phyloP scores from a whole-genome alignment of 83 land plant genomes.

The Picea mariana region DNA sequence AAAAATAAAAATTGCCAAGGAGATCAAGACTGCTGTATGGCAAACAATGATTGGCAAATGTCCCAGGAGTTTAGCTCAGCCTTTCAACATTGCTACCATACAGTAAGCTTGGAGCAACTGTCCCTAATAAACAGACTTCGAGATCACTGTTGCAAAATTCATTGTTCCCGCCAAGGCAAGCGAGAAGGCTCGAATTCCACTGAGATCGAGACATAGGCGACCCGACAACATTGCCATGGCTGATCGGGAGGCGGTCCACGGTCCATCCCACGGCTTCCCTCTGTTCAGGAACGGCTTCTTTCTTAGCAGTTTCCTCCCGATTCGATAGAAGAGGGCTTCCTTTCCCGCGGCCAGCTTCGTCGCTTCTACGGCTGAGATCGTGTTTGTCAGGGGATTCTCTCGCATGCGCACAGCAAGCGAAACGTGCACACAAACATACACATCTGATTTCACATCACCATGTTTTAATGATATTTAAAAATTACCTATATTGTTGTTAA shows the following conservation, averaged over 20 bases:
- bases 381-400: background rate
- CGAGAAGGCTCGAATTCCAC: conserved; percentile 60
- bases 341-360: background rate
- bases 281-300: background rate
- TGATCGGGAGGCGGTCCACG: conserved; percentile 59
- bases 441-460: too few species aligned
- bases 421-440: too few species aligned
- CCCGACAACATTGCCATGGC: conserved; percentile 46
- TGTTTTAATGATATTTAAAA: too few species aligned
- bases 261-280: conserved; percentile 31
- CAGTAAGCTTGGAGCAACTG: conserved; percentile 78
- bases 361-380: background rate
- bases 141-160: conserved; percentile 90
- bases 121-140: conserved; percentile 93
- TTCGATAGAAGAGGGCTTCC: background rate
- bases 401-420: too few species aligned
- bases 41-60: conserved; percentile 75
- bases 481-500: too few species aligned
- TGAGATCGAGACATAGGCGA: conserved; percentile 50
- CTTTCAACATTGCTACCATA: conserved; percentile 87
- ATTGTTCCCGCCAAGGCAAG: conserved; percentile 78
- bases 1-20: conserved; percentile 69
- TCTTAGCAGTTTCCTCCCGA: conserved; percentile 21
- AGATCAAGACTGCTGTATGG: conserved; percentile 69
- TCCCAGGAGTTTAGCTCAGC: conserved; percentile 48